Evolutionary conservation across 768 basidiomycete species (phyloP).

Genomic region (Lyophyllum shimeji): DNA sequence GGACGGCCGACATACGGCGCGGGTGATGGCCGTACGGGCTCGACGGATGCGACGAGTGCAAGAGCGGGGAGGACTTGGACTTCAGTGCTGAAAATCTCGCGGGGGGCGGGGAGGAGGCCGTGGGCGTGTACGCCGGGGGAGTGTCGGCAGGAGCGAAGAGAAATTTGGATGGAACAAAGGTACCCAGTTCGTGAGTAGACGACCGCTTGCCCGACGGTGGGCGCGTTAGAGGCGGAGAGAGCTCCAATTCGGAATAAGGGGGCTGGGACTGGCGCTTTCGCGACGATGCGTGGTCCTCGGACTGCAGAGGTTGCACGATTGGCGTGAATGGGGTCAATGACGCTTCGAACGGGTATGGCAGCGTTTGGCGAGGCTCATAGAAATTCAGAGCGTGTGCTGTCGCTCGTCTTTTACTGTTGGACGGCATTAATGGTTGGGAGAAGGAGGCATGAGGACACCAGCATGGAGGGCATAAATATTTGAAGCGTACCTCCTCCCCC

Average conservation of each 20-base stretch:
- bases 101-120: slow-evolving; percentile 13
- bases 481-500: not conserved
- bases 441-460: not conserved
- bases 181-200: slow-evolving; percentile 14
- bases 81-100: slow-evolving; percentile 19
- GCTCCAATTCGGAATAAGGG: not conserved
- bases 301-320: not conserved
- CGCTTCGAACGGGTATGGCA: not conserved
- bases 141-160: slow-evolving; percentile 24
- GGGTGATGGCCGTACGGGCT: slow-evolving; percentile 5
- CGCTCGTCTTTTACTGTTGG: not conserved
- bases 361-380: not conserved
- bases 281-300: not conserved
- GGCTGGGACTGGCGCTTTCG: not conserved
- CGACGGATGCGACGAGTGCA: slow-evolving; percentile 15
- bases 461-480: not conserved
- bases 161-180: slow-evolving; percentile 14
- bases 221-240: slow-evolving; percentile 1
- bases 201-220: slow-evolving; percentile 12
- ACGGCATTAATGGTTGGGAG: not conserved
- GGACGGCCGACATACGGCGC: slow-evolving; percentile 16
- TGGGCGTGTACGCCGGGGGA: slow-evolving; percentile 20
- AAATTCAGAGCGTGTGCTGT: not conserved
- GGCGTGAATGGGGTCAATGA: not conserved
- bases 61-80: slow-evolving; percentile 24